Evolutionary conservation across 192 early-diverging fungal genomes (phyloP), one percentile per base, ranked within the genome.

Genomic region (Backusella parvicylindrica): DNA sequence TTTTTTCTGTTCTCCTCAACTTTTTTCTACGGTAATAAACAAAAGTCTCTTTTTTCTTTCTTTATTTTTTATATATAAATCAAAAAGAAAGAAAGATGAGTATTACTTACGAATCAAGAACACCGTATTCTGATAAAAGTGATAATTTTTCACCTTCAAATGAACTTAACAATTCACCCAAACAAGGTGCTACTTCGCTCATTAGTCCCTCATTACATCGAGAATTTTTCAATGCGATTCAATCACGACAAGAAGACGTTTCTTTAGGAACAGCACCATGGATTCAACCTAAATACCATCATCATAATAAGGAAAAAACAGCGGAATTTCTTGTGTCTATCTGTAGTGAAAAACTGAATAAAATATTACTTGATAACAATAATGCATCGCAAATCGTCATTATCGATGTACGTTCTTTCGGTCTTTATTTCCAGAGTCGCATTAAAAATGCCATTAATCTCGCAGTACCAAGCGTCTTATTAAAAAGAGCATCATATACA

Each of bases 371-470:
- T 60, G 26, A 60, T 21, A 60, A 18, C 3, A 28, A 16, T 2
- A 40, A 8, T 18, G 7, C 36, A 60, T 5, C n/a, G 15, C 7
- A 28, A 28, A 4, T 77, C 12, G 43, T 41, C 26, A 28, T 77
- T 8, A 77, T 95, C 47, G 93, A 95, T 72, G 84, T 93, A 83
- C 89, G 93, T 30, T 77, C 86, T 5, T 88, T 87, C 28, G 72
- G 75, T 8, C 83, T 82, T 6, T 89, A 87, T 68, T 71, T 84
- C 38, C 31, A 67, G 0, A 70, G 76, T 41, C 85, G 82, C 21
- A 86, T 95, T 38, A 73, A 77, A 36, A 76, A 79, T 0, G 89
- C 92, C 1, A 82, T 94, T 28, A 93, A 85, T 74, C 81, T 95
- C 65, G 85, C 85, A 31, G 80, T 91, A 2, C 90, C 94, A 16